Base-by-base conservation (phyloP, 805 yeast genomes). In the Saturnispora hagleri region DNA sequence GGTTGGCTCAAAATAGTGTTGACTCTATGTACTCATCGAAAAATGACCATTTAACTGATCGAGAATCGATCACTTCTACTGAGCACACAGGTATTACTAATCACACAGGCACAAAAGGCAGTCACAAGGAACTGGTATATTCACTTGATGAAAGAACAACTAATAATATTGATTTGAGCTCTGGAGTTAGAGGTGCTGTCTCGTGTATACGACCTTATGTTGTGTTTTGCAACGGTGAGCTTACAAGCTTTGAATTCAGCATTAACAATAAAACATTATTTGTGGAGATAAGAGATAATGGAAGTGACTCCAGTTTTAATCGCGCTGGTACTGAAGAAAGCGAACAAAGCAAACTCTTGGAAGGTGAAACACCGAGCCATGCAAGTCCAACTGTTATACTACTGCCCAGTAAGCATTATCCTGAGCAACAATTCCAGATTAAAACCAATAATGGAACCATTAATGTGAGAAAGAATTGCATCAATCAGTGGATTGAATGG, bases 181-280 rank as follows among this genome's bases (percentile, higher is more conserved):
- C 56, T 22, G 97, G 97, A 1, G 75, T 84, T 1, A 72, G 97
- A 40, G 95, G 93, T 0, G 73, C 78, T 1, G 78, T 76, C 48
- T 89, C 97, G 0, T 77, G 86, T 1, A 68, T 87, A 27, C 73
- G 99, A 46, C 97, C 98, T 2, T 84, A 75, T 56, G 83, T 89
- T 1, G 64, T 81, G 1, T 77, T 82, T 3, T 73, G 84, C 0
- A 73, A 73, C 34, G 98, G 98, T 2, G 59, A 60, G 1, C 74
- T 85, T 13, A 62, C 62, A 5, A 65, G 68, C 18, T 77, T 82
- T 15, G 80, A 74, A 48, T 89, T 89, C 64, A 82, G 86, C 53
- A 58, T 86, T 48, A 66, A 67, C 43, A 63, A 68, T 4, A 69
- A 71, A 20, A 66, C 62, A 28, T 64, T 88, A 52, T 72, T 74